These are phyloP conservation scores for Pseudocercospora fijiensis DNA, from an alignment of 2,329 filamentous ascomycete species.

Conservation along the genomic window DNA sequence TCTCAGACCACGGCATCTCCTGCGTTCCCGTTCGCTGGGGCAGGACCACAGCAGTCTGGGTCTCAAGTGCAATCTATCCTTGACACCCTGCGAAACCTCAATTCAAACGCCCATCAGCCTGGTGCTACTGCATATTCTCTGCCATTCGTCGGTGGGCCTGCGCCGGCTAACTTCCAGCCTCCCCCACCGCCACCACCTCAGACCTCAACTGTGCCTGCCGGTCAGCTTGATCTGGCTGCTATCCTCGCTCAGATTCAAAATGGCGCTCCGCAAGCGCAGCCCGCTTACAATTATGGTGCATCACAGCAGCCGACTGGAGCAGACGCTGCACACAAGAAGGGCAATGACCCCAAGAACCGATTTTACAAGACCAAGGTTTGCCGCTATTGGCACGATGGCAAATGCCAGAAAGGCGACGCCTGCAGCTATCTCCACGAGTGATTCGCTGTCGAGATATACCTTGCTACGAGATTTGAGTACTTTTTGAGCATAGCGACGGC, in stretches of 20 bases:
- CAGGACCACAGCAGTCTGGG: constrained; percentile 23
- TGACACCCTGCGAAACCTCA: background rate
- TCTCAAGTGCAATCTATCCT: constrained; percentile 12
- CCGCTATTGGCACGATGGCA: constrained; percentile 55
- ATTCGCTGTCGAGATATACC: constrained; percentile 5
- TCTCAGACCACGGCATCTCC: constrained; percentile 11
- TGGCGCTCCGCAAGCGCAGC: constrained; percentile 1
- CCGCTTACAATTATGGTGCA: background rate
- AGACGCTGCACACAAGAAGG: constrained; percentile 32
- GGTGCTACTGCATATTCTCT: constrained; percentile 3
- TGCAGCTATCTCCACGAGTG: constrained; percentile 38
- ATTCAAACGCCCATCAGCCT: background rate
- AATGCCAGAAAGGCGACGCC: constrained; percentile 49
- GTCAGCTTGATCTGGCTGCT: constrained; percentile 30
- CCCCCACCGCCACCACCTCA: constrained; percentile 17
- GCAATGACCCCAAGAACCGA: constrained; percentile 30
- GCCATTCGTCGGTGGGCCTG: constrained; percentile 24
- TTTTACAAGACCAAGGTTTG: constrained; percentile 44
- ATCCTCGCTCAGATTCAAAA: constrained; percentile 33
- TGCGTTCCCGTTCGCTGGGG: background rate
- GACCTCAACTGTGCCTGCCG: constrained; percentile 15
- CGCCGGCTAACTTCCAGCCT: constrained; percentile 18
- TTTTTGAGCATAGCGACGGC: constrained; percentile 19
- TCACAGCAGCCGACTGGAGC: constrained; percentile 34
- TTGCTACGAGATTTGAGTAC: background rate